Percentiles rank a stretch among this genome's conserved stretches.
phyloP scores from a whole-genome alignment of 2,329 filamentous ascomycete species.

The Penicillium sclerotigenum region DNA sequence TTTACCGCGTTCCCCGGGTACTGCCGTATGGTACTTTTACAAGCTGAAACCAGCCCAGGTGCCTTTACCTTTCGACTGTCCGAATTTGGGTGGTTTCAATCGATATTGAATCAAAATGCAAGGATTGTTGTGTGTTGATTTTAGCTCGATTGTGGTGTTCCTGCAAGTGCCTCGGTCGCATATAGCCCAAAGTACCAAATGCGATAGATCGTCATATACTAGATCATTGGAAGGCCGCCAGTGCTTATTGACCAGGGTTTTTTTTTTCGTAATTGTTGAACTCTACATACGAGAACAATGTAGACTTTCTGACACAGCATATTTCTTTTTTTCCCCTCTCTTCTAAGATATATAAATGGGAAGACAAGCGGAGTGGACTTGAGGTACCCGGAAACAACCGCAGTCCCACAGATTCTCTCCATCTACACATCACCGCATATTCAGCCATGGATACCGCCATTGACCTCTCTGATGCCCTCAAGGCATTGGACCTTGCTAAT shows the following conservation, averaged over 20 bases:
- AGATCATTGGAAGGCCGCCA: background rate
- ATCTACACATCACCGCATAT: conserved; percentile 11
- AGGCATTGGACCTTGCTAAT: conserved; percentile 82
- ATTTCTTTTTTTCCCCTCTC: background rate
- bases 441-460: conserved; percentile 79
- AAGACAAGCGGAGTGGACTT: background rate
- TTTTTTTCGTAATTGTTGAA: background rate
- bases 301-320: background rate
- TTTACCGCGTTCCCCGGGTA: conserved; percentile 32
- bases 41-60: conserved; percentile 6
- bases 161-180: conserved; percentile 1
- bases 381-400: conserved; percentile 7
- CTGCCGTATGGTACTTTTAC: conserved; percentile 26
- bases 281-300: background rate
- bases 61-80: background rate
- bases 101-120: background rate
- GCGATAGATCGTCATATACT: background rate
- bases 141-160: background rate
- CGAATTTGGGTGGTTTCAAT: background rate
- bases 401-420: conserved; percentile 8
- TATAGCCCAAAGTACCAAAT: background rate
- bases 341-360: background rate
- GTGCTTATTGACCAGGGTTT: background rate
- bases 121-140: background rate
- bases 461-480: conserved; percentile 77